phyloP scores from a whole-genome alignment of 768 basidiomycete genomes.

The Phanerodontia chrysosporium region DNA sequence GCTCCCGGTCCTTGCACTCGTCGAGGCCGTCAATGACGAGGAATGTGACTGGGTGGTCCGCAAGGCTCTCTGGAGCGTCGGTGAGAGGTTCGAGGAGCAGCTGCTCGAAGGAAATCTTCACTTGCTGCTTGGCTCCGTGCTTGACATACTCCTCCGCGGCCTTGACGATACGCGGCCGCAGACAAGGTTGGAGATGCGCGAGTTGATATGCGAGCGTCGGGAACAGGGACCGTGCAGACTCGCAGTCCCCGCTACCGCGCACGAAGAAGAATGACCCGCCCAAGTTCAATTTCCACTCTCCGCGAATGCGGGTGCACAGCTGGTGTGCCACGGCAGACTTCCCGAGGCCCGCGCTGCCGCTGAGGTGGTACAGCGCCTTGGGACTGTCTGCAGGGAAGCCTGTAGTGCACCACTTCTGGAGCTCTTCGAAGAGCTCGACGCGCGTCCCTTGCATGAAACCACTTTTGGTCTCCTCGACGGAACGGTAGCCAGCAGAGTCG shows the following conservation, averaged over 20 bases:
- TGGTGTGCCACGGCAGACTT: background rate
- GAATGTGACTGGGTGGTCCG: background rate
- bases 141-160: background rate
- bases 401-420: background rate
- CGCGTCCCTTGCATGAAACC: background rate
- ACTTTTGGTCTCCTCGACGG: slow-evolving; percentile 1
- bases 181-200: background rate
- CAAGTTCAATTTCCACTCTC: background rate
- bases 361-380: background rate
- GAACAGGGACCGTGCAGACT: background rate
- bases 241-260: background rate
- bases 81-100: background rate
- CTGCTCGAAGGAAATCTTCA: background rate
- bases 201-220: background rate
- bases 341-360: background rate
- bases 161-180: background rate
- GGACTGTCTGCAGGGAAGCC: background rate
- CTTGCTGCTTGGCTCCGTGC: background rate
- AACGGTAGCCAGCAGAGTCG: background rate
- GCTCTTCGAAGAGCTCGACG: background rate
- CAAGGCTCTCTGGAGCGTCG: background rate
- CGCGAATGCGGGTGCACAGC: background rate
- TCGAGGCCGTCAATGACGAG: background rate
- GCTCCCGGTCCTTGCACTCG: background rate
- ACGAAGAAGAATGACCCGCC: background rate